These are phyloP conservation scores for Phylloporus arenicola DNA, from an alignment of 768 basidiomycete species.

Conservation along the genomic window DNA sequence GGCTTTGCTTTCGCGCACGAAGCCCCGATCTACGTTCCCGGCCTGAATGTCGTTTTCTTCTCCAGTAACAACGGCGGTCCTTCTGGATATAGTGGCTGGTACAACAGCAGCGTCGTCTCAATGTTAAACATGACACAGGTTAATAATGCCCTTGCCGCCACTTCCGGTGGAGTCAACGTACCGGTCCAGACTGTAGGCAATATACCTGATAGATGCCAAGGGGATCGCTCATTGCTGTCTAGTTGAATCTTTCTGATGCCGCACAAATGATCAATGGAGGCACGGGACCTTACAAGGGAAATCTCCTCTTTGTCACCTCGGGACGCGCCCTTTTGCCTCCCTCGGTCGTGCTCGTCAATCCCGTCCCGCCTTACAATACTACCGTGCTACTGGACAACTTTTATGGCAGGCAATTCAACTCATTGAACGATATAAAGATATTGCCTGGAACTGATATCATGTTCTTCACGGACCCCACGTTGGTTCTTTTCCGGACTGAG, in stretches of 20 bases:
- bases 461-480: conserved; percentile 75
- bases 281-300: conserved; percentile 55
- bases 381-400: conserved; percentile 74
- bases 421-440: conserved; percentile 73
- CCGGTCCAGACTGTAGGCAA: conserved; percentile 38
- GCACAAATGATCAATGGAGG: conserved; percentile 71
- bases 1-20: conserved; percentile 75
- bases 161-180: conserved; percentile 39
- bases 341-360: conserved; percentile 61
- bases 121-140: conserved; percentile 59
- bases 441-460: conserved; percentile 61
- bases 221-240: conserved; percentile 3
- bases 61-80: conserved; percentile 64
- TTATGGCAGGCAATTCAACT: conserved; percentile 79
- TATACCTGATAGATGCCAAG: background rate
- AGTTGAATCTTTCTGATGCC: conserved; percentile 55
- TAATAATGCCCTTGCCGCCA: conserved; percentile 37
- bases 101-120: conserved; percentile 59
- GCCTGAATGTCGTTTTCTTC: conserved; percentile 68
- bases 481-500: conserved; percentile 21
- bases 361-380: conserved; percentile 55
- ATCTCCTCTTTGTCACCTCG: conserved; percentile 57
- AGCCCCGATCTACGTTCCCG: conserved; percentile 62
- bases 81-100: conserved; percentile 56
- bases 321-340: conserved; percentile 62